Evolutionary conservation across 805 yeast species (phyloP), one percentile per base, ranked within the genome.

Genomic region (Teunomyces funiuensis): DNA sequence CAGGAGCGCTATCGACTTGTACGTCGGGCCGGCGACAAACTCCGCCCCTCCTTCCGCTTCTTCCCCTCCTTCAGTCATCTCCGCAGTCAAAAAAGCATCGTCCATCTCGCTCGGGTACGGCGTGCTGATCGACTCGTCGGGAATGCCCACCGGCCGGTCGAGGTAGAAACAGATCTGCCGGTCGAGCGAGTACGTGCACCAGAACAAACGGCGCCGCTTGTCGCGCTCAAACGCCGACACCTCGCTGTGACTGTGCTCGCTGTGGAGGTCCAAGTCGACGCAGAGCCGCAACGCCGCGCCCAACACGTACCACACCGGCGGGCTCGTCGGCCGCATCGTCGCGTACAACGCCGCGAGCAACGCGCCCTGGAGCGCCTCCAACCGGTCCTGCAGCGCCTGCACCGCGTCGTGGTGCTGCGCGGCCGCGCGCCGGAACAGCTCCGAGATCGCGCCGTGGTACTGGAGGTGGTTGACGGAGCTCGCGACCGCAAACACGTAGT

Each of bases 241-340:
- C 22, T 40, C 34, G 13, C 51, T 39, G n/a, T 54, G 44, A 37
- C 37, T 41, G 11, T 33, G 51, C 53, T 88, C 96, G 27, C 80
- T 79, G 60, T 89, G 97, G 6, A 89, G 67, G 1, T 95, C 96
- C 45, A 89, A 61, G 60, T 89, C 97, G 20, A 88, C 87, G 51
- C 91, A 82, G 37, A 87, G 61, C 45, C 97, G 72, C 37, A 88
- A 61, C 0, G 91, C 89, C 1, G 87, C 78, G 0, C 96, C 96
- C 48, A 87, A 65, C 3, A 85, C 79, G 57, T 87, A 87, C 97
- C 97, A 89, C n/a, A 87, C 88, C 3, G 96, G 93, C 0, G 96
- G 96, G 10, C 79, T 78, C 1, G 91, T 82, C 0, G 97, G 97
- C 43, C 96, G 73, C 96, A 89, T 88, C 25, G 84, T 72, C 0